Percentiles rank a stretch among this genome's conserved stretches.
These are phyloP conservation scores for Calonectria pteridis DNA, from an alignment of 2,329 filamentous ascomycete genomes.

Conservation along the genomic window DNA sequence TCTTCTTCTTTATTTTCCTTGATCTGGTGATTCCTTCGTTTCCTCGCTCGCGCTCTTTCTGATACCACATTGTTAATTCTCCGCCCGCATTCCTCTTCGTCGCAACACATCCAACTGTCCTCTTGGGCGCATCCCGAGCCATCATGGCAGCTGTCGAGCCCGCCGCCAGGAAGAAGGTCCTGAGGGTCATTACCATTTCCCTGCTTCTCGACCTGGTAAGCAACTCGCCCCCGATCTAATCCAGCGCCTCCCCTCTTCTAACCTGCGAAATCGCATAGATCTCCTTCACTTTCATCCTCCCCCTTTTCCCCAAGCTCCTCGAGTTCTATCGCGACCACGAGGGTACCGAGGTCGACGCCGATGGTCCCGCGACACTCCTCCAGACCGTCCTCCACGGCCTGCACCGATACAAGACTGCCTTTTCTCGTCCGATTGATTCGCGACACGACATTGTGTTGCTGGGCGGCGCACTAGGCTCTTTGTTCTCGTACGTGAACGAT, in stretches of 20 bases:
- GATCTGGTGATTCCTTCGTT: background rate
- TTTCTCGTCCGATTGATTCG: conserved; percentile 92
- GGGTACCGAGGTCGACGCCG: conserved; percentile 60
- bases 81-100: background rate
- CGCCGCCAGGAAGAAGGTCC: conserved; percentile 79
- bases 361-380: conserved; percentile 74
- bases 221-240: background rate
- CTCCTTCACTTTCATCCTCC: conserved; percentile 98
- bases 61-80: background rate
- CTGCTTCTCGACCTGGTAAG: conserved; percentile 88
- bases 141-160: conserved; percentile 63
- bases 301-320: conserved; percentile 93
- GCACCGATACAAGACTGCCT: conserved; percentile 94
- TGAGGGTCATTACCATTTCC: conserved; percentile 90
- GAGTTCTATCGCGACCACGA: conserved; percentile 95
- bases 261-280: conserved; percentile 68
- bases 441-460: conserved; percentile 97
- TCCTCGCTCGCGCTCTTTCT: background rate
- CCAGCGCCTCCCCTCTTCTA: background rate
- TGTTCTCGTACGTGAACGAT: conserved; percentile 75
- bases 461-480: conserved; percentile 90
- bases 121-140: conserved; percentile 16
- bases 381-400: conserved; percentile 84
- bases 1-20: background rate
- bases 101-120: conserved; percentile 11